These are phyloP conservation scores for Trametes meyenii DNA, from an alignment of 768 basidiomycete genomes.

Conservation along the genomic window DNA sequence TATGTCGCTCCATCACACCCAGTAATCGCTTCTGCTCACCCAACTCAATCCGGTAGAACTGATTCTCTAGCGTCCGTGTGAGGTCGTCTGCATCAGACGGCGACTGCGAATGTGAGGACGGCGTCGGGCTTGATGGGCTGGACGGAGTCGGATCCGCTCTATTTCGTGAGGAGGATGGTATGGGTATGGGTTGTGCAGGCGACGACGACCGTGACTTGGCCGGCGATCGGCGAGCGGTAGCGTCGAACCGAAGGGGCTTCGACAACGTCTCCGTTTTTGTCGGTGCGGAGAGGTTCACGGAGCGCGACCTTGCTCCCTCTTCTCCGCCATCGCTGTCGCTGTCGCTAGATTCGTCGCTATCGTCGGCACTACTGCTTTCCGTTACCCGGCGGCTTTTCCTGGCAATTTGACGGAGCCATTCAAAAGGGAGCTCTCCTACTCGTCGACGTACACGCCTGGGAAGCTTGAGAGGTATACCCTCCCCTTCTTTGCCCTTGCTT, in stretches of 20 bases:
- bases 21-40: conserved; percentile 89
- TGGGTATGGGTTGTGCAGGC: conserved; percentile 5
- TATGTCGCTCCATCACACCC: conserved; percentile 91
- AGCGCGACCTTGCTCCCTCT: conserved; percentile 1
- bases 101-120: conserved; percentile 10
- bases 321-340: conserved; percentile 18
- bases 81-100: conserved; percentile 55
- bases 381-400: conserved; percentile 43
- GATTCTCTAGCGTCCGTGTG: conserved; percentile 80
- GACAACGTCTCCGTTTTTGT: background rate
- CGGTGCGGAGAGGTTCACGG: conserved; percentile 6
- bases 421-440: conserved; percentile 74
- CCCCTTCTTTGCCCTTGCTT: conserved; percentile 55
- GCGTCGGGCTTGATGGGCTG: conserved; percentile 8
- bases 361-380: conserved; percentile 26
- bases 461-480: conserved; percentile 77
- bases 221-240: conserved; percentile 8
- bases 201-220: conserved; percentile 8
- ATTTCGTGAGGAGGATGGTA: background rate
- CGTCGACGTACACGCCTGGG: conserved; percentile 44
- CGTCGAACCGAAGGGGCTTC: background rate
- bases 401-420: conserved; percentile 78
- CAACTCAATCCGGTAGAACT: conserved; percentile 92
- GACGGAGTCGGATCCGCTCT: background rate
- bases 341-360: conserved; percentile 4